Evolutionary conservation across 345 rosid genomes (phyloP).

Genomic region (Lenwebbia sp.): DNA sequence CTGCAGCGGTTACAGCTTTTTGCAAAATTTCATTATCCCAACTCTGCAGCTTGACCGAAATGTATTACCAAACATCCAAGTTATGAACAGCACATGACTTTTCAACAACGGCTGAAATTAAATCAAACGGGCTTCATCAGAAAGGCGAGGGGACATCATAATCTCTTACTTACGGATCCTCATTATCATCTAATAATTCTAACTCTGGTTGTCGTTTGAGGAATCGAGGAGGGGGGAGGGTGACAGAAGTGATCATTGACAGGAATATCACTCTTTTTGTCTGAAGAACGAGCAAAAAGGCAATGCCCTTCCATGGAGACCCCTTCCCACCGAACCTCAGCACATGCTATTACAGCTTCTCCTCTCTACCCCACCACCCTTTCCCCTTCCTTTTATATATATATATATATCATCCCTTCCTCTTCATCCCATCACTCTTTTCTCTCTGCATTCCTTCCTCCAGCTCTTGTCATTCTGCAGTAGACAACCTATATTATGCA

Average conservation of each 20-base stretch:
- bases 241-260: background rate
- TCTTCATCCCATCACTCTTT: background rate
- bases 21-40: accelerated
- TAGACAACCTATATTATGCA: background rate
- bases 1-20: background rate
- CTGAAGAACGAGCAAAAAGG: background rate
- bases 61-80: background rate
- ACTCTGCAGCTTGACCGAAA: background rate
- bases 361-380: background rate
- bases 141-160: background rate
- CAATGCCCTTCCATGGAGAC: background rate
- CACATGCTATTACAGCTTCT: background rate
- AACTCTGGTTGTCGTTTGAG: background rate
- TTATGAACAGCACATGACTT: background rate
- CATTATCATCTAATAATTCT: background rate
- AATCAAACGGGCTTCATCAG: background rate
- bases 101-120: background rate
- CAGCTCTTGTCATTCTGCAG: background rate
- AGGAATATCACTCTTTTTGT: background rate
- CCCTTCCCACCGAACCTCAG: background rate
- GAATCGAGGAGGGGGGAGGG: background rate
- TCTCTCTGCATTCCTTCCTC: background rate
- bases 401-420: background rate
- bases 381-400: background rate
- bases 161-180: background rate